Base-by-base conservation (phyloP, 2,329 filamentous ascomycete species). In the Hysterium pulicare region DNA sequence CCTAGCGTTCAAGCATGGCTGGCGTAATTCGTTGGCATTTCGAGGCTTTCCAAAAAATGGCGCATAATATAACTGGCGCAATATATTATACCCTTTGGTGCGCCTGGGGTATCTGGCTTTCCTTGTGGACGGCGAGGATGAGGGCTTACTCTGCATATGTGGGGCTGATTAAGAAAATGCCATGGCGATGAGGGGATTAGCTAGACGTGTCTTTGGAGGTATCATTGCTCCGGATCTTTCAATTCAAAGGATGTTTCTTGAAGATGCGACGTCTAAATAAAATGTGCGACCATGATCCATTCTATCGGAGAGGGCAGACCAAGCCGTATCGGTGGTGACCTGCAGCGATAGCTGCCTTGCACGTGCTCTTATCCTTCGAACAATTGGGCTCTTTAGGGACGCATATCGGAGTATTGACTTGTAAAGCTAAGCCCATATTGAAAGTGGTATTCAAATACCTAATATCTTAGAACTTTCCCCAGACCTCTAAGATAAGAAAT, bases 1-100 rank as follows among this genome's bases (percentile, higher is more conserved):
- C 35, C 19, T 50, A 50, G 48, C 47, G 50, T 53, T 53, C 24
- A 33, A 51, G 47, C 51, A 55, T 55, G 17, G 38, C 23, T 26
- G 48, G 50, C 50, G 46, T 52, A 40, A 24, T 32, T 28, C 33
- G 28, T 35, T 38, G 45, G 48, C 41, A 49, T 47, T 42, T 36
- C 35, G 36, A 21, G 21, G 11, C 34, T 34, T 32, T 40, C 17
- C 30, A 35, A 33, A 48, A 53, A 53, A 51, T 52, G 52, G 52
- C 52, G 54, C 50, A 55, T 35, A 23, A n/a, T 11, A 33, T 6
- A n/a, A 15, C n/a, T 19, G 13, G 37, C n/a, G n/a, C 21, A 39
- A 21, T 39, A 11, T 37, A 20, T 31, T 30, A 39, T 39, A 39
- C 37, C 54, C 54, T 48, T 47, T 50, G n/a, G 36, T 35, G 41